phyloP scores from a whole-genome alignment of 129 eudicot genomes.

The Artemisia tridentata region DNA sequence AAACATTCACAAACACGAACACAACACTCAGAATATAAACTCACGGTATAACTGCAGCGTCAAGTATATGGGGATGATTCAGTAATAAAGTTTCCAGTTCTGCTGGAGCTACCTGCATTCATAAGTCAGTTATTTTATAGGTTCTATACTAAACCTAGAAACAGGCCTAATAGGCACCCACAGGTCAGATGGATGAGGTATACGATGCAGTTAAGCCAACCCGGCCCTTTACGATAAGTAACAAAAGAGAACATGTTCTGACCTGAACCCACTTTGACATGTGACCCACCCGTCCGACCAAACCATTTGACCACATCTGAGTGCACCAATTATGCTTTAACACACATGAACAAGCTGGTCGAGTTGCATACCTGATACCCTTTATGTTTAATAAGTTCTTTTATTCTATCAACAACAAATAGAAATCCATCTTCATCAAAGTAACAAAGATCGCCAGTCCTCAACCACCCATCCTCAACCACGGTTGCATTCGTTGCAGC shows the following conservation, averaged over 20 bases:
- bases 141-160: slow-evolving; percentile 3
- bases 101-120: slow-evolving; percentile 85
- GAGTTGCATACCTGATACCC: slow-evolving; percentile 60
- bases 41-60: slow-evolving; percentile 81
- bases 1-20: neutral
- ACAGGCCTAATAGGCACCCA: slow-evolving; percentile 2
- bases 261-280: neutral
- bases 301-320: neutral
- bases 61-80: slow-evolving; percentile 60
- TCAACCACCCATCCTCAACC: slow-evolving; percentile 66
- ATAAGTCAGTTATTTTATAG: slow-evolving; percentile 8
- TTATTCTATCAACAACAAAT: slow-evolving; percentile 63
- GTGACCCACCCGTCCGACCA: neutral
- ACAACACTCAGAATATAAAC: neutral
- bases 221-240: too few species aligned
- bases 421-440: slow-evolving; percentile 66
- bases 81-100: slow-evolving; percentile 74
- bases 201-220: neutral
- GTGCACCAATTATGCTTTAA: neutral
- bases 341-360: neutral
- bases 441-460: slow-evolving; percentile 79
- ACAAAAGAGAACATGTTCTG: too few species aligned
- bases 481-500: slow-evolving; percentile 56
- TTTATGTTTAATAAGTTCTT: slow-evolving; percentile 78
- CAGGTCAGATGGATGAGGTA: neutral